Evolutionary conservation across 176 grass and related monocot genomes (phyloP).

Genomic region (Zoysia pacifica): DNA sequence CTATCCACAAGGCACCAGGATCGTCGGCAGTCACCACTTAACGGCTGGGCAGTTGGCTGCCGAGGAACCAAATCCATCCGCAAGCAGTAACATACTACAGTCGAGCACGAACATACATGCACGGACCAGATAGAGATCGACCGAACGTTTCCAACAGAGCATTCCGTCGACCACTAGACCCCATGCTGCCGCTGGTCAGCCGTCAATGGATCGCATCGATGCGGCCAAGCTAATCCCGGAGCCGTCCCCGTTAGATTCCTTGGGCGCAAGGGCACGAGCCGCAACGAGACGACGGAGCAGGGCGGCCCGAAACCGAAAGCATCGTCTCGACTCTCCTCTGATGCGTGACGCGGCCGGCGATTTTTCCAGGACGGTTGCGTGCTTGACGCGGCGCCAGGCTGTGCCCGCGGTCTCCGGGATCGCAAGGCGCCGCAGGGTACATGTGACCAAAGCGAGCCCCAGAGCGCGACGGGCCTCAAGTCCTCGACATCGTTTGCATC

Average conservation of each 20-base stretch:
- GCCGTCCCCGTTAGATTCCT: background rate
- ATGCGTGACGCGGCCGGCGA: background rate
- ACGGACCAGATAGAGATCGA: background rate
- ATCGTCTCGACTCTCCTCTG: background rate
- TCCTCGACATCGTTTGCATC: too few relatives aligned
- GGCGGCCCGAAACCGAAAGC: background rate
- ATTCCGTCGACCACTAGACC: background rate
- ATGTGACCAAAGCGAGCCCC: too few relatives aligned
- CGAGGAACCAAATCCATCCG: too few relatives aligned
- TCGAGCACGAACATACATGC: too few relatives aligned
- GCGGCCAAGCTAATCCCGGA: too few relatives aligned
- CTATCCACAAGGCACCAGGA: too few relatives aligned
- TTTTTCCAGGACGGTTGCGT: background rate
- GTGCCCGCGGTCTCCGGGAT: too few relatives aligned
- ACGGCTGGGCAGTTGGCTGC: too few relatives aligned
- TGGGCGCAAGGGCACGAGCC: constrained; percentile 22
- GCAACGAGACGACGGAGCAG: constrained; percentile 3
- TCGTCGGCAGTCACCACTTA: too few relatives aligned
- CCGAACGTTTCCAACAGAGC: background rate
- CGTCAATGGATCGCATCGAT: background rate
- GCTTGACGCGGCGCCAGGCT: constrained; percentile 27
- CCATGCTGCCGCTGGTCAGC: background rate
- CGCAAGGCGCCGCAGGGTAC: too few relatives aligned
- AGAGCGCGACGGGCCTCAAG: too few relatives aligned
- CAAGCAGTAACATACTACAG: too few relatives aligned